Evolutionary conservation across 2,329 filamentous ascomycete species (phyloP).

Genomic region (Sporothrix variecibatus): DNA sequence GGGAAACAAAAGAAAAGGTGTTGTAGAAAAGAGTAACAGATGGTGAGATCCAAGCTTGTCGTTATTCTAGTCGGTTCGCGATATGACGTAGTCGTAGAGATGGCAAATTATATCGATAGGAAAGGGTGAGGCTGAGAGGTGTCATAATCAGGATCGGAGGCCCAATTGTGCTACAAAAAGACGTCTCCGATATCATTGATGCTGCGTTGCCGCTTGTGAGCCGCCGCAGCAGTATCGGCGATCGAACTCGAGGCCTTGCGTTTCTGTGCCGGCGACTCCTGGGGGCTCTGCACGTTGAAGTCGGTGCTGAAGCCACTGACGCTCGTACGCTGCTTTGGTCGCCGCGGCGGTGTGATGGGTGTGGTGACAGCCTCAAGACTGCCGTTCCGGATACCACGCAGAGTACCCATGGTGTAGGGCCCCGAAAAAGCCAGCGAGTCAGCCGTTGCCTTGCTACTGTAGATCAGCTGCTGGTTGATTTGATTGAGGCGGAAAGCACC

Average conservation of each 20-base stretch:
- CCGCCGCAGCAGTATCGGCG: slow-evolving; percentile 39
- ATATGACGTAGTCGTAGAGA: neutral
- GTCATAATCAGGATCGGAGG: neutral
- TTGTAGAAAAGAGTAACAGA: neutral
- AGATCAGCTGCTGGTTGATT: slow-evolving; percentile 61
- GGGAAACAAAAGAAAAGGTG: neutral
- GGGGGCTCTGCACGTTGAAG: slow-evolving; percentile 49
- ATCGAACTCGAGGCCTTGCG: slow-evolving; percentile 52
- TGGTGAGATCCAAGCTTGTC: slow-evolving; percentile 4
- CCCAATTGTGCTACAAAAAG: slow-evolving; percentile 24
- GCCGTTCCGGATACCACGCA: slow-evolving; percentile 65
- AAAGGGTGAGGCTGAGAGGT: neutral
- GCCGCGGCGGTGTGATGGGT: slow-evolving; percentile 68
- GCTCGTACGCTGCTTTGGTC: slow-evolving; percentile 53
- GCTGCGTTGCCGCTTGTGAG: slow-evolving; percentile 61
- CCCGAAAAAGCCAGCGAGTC: slow-evolving; percentile 65
- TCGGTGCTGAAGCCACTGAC: slow-evolving; percentile 35
- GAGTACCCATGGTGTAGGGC: slow-evolving; percentile 60
- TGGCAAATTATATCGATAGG: neutral
- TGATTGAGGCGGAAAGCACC: slow-evolving; percentile 75
- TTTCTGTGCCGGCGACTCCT: slow-evolving; percentile 53
- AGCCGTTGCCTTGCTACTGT: slow-evolving; percentile 61
- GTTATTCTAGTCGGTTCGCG: neutral
- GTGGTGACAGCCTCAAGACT: slow-evolving; percentile 66
- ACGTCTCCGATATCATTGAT: slow-evolving; percentile 56